Conservation (phyloP, 2,329 filamentous ascomycete species). For the Cryphonectria naterciae region DNA sequence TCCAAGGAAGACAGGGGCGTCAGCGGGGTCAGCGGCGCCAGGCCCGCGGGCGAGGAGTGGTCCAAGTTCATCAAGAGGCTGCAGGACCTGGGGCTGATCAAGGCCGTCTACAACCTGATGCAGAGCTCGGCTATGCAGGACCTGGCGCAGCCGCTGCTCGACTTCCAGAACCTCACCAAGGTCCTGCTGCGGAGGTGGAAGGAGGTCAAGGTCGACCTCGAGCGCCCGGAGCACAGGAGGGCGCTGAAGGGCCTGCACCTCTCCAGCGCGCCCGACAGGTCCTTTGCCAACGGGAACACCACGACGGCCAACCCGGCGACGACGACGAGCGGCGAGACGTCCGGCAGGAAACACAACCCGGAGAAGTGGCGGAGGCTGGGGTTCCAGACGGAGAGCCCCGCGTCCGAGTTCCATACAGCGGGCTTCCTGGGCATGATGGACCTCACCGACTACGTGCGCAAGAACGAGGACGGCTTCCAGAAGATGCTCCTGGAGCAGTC, state of each 20-base stretch:
- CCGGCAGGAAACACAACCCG: constrained; percentile 75
- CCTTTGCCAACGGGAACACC: constrained; percentile 44
- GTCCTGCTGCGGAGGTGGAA: constrained; percentile 86
- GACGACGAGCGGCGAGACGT: constrained; percentile 50
- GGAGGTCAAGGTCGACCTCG: constrained; percentile 81
- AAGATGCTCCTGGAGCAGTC: constrained; percentile 91
- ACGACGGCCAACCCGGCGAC: constrained; percentile 40
- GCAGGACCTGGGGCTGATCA: constrained; percentile 91
- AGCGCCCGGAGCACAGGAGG: constrained; percentile 84
- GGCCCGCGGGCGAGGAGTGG: constrained; percentile 71
- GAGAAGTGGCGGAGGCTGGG: constrained; percentile 93
- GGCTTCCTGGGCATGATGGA: constrained; percentile 98
- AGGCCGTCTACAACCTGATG: constrained; percentile 90
- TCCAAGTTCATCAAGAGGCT: constrained; percentile 91
- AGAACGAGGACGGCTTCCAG: constrained; percentile 89
- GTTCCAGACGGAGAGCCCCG: constrained; percentile 88
- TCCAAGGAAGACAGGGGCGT: constrained; percentile 66
- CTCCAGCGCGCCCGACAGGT: constrained; percentile 73
- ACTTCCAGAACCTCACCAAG: constrained; percentile 93
- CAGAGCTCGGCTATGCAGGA: constrained; percentile 92
- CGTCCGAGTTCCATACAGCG: constrained; percentile 79
- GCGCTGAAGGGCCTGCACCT: constrained; percentile 85
- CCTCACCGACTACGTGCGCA: constrained; percentile 88
- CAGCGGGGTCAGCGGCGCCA: constrained; percentile 38
- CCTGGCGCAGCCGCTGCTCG: constrained; percentile 83